Evolutionary conservation across 306 rosid species (phyloP), one percentile per base, ranked within the genome.

Genomic region (Sicyos baderoa): DNA sequence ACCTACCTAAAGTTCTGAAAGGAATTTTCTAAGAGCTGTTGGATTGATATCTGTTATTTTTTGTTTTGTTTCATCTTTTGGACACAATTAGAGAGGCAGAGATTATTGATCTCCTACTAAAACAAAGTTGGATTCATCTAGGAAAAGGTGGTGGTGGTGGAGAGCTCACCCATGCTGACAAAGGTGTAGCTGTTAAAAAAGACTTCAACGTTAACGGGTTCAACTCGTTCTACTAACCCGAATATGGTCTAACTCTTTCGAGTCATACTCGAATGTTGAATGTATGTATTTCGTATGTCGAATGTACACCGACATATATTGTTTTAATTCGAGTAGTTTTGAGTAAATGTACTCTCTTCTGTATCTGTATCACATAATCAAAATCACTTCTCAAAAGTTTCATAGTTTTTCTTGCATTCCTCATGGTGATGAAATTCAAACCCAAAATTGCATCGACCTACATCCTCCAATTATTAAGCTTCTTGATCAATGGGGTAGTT

Each of bases 151-250:
- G 62, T 16, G 64, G 62, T 16, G 61, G 37, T 12, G 75, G 53
- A n/a, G 51, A 60, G 48, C 69, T 48, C 7, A 57, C 27, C 52
- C 76, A 50, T 27, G 51, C 71, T 19, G 35, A 51, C 27, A 60
- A 85, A 83, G 87, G 80, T 76, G 87, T 21, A 47, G 53, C 70
- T 18, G 79, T 79, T 37, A 80, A 80, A 68, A 83, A 81, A 73
- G 91, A 85, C 79, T 60, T 86, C 32, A 89, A 85, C 71, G 74
- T 66, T 77, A 89, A 85, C 60, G 87, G 88, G 68, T 92, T 75
- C 58, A 86, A 84, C 68, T 72, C 70, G 37, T 29, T 47, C 17
- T 57, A 44, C 66, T 72, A 23, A 72, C 18, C 48, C 4, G 22
- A 18, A 12, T 16, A 70, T 18, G 35, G 42, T 51, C 15, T 4